Evolutionary conservation across 2,329 filamentous ascomycete genomes (phyloP), one percentile per base, ranked within the genome.

Genomic region (Coniochaeta sp.): DNA sequence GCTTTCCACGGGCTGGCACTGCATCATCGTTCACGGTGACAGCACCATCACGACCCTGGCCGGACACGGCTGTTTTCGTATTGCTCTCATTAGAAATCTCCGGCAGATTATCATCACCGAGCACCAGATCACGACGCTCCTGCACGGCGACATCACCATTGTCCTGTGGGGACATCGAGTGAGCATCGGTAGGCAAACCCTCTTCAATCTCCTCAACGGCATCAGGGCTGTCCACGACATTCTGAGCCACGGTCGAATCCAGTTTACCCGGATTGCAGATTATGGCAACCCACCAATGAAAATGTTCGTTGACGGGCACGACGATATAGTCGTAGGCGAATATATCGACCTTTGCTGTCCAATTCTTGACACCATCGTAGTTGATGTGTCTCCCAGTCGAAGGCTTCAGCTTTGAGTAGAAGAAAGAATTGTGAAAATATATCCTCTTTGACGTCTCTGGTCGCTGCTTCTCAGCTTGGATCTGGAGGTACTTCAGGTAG

Each of bases 221-320:
- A 16, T 14, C 14, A 8, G 22, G 24, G 16, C 47, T 52, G 47
- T 9, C 47, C 6, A 24, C 47, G 11, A n/a, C 47, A 8, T 50
- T 54, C 34, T 14, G 36, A 1, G 58, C 50, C 17, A 52, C 59
- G 22, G 63, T 62, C 1, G 70, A 71, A 8, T 85, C 69, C 24
- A 95, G 79, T 58, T 81, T 86, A 3, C 85, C 83, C 2, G 93
- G 81, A 68, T 99, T 96, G 81, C 91, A 96, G 58, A 99, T 93
- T 60, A 99, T 93, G 16, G 91, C 92, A 65, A 98, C 78, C 73
- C 95, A 98, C 95, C 96, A 99, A 73, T 99, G 95, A 1, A 80
- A 76, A 65, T 85, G 79, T 70, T 97, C 90, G 67, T 96, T 96
- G 71, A 99, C 91, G 0, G 95, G 95, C 7, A 99, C 89, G 12